Evolutionary conservation across 106 monocot species (phyloP).

Genomic region (Dendrobium huoshanense): DNA sequence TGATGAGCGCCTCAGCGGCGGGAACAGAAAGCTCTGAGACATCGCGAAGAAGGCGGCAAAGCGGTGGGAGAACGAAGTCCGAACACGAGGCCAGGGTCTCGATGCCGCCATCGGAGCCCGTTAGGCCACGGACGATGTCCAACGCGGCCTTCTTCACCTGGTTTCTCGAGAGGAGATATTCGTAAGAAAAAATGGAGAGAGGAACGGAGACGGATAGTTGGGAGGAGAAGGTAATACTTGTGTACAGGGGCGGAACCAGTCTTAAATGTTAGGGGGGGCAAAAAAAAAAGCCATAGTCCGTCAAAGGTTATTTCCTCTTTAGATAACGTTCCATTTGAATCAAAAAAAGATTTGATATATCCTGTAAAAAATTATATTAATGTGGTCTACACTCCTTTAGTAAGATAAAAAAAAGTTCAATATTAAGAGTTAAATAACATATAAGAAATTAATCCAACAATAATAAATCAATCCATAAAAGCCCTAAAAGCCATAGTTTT

Average conservation of each 20-base stretch:
- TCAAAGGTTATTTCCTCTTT: too few species aligned
- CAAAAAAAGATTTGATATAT: too few species aligned
- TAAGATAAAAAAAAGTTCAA: too few species aligned
- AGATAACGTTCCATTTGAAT: too few species aligned
- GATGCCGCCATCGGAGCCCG: slow-evolving; percentile 65
- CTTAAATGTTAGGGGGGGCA: too few species aligned
- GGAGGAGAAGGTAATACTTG: slow-evolving; percentile 21
- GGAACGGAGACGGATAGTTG: background rate
- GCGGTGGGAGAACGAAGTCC: slow-evolving; percentile 36
- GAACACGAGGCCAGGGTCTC: slow-evolving; percentile 36
- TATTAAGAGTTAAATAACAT: too few species aligned
- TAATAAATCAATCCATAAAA: too few species aligned
- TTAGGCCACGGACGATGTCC: slow-evolving; percentile 68
- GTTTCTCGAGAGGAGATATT: background rate
- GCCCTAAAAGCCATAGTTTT: too few species aligned
- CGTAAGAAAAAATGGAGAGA: background rate
- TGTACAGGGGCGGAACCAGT: background rate
- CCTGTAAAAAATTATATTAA: too few species aligned
- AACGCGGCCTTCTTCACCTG: slow-evolving; percentile 73
- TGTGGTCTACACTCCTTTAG: too few species aligned
- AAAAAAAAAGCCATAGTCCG: too few species aligned
- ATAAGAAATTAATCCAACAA: too few species aligned
- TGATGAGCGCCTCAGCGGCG: slow-evolving; percentile 75
- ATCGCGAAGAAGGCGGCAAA: slow-evolving; percentile 39
- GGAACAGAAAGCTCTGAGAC: slow-evolving; percentile 21